Conservation (phyloP, 2,329 filamentous ascomycete genomes). For the Fusarium veterinarium region DNA sequence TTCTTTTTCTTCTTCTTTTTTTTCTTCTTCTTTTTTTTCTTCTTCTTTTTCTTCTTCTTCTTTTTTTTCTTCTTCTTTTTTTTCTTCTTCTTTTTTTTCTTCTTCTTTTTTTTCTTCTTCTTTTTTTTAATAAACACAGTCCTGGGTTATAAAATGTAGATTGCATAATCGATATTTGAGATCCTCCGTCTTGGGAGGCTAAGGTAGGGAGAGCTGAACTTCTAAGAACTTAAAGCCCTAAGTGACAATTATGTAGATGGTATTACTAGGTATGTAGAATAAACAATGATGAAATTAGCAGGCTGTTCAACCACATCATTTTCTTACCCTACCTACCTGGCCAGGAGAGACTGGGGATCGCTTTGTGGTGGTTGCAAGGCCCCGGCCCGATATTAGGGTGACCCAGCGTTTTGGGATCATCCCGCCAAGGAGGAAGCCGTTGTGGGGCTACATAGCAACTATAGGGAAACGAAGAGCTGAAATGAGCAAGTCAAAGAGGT, state of each 20-base stretch:
- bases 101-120: too few relatives aligned
- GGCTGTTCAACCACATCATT: not conserved
- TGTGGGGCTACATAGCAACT: conserved; percentile 29
- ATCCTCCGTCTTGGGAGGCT: not conserved
- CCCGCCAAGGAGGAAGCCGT: not conserved
- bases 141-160: not conserved
- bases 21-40: too few relatives aligned
- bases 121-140: not conserved
- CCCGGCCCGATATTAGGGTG: conserved; percentile 37
- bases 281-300: not conserved
- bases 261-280: not conserved
- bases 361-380: conserved; percentile 38
- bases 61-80: too few relatives aligned
- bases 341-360: conserved; percentile 5
- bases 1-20: too few relatives aligned
- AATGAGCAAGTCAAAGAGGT: not conserved
- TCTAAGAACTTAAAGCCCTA: not conserved
- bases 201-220: not conserved
- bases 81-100: too few relatives aligned
- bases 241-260: not conserved
- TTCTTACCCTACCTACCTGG: not conserved
- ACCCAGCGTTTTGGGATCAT: conserved; percentile 40
- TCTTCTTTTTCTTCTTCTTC: too few relatives aligned
- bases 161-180: not conserved
- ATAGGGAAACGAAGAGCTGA: not conserved